Evolutionary conservation across 306 rosid species (phyloP).

Genomic region (Cucurbita pepo): DNA sequence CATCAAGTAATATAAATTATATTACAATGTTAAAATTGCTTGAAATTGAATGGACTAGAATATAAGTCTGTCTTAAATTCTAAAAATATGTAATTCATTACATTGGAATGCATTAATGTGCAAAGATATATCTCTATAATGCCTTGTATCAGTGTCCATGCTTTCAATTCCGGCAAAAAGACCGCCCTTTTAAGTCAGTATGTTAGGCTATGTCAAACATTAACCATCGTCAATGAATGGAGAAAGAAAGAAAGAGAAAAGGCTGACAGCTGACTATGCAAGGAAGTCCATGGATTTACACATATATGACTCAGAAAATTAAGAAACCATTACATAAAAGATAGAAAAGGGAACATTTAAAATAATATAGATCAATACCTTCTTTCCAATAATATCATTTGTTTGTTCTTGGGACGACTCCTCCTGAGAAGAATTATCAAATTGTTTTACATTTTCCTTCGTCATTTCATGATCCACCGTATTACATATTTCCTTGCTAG

Average conservation of each 20-base stretch:
- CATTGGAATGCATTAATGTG: not conserved
- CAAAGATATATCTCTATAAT: not conserved
- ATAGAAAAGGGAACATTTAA: not conserved
- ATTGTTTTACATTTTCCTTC: slow-evolving; percentile 13
- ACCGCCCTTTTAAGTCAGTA: not conserved
- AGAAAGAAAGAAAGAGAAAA: not conserved
- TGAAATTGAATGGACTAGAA: not conserved
- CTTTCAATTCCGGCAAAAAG: not conserved
- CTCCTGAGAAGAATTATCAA: slow-evolving; percentile 20
- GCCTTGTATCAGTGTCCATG: not conserved
- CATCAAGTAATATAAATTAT: not conserved
- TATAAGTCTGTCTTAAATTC: not conserved
- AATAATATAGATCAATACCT: slow-evolving; percentile 21
- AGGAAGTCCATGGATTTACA: not conserved
- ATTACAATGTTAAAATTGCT: not conserved
- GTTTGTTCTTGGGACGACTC: slow-evolving; percentile 21
- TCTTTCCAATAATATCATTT: slow-evolving; percentile 12
- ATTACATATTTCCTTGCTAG: slow-evolving; percentile 31
- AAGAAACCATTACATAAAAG: not conserved
- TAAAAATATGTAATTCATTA: not conserved
- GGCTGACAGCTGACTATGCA: not conserved
- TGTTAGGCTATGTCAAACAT: not conserved
- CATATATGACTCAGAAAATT: not conserved
- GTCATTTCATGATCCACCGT: slow-evolving; percentile 19
- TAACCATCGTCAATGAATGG: not conserved